A percentile compares a stretch with the other conserved stretches of the same genome.
Conservation (phyloP, 2,329 filamentous ascomycete genomes). For the Arthrobotrys sphaeroides region DNA sequence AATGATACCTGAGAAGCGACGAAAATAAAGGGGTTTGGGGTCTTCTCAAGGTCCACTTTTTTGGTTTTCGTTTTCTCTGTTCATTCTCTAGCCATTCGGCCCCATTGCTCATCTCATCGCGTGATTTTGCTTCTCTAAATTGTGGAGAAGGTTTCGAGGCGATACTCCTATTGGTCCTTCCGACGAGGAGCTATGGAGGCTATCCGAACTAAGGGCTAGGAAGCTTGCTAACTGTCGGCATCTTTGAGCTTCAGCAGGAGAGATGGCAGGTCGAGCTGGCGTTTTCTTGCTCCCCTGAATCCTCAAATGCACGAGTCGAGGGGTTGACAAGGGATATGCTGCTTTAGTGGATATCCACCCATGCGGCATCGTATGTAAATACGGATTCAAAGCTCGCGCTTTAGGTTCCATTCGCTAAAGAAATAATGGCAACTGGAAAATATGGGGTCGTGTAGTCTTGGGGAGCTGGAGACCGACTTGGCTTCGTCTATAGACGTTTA, state of each 20-base stretch:
- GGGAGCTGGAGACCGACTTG: constrained; percentile 17
- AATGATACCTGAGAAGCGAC: neutral
- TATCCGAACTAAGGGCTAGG: constrained; percentile 6
- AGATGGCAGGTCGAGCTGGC: neutral
- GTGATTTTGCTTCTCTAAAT: constrained; percentile 21
- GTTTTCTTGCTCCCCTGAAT: constrained; percentile 15
- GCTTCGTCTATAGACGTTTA: constrained; percentile 15
- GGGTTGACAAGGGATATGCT: constrained; percentile 24
- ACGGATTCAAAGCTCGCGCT: constrained; percentile 20
- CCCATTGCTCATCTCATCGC: constrained; percentile 42
- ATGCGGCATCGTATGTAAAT: constrained; percentile 33
- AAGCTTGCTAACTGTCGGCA: constrained; percentile 26
- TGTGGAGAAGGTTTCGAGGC: constrained; percentile 24
- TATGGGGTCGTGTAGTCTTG: too few species aligned
- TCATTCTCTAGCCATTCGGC: constrained; percentile 1
- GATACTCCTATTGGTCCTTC: neutral
- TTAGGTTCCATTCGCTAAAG: constrained; percentile 7
- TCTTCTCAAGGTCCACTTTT: constrained; percentile 15
- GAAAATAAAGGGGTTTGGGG: neutral
- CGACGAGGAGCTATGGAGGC: neutral
- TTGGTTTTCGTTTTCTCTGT: neutral
- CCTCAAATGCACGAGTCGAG: neutral
- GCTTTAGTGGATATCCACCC: constrained; percentile 26
- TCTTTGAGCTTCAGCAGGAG: constrained; percentile 12
- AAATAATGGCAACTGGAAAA: neutral